phyloP scores from a whole-genome alignment of 2,329 filamentous ascomycete genomes.

The Aspergillus pseudoviridinutans region DNA sequence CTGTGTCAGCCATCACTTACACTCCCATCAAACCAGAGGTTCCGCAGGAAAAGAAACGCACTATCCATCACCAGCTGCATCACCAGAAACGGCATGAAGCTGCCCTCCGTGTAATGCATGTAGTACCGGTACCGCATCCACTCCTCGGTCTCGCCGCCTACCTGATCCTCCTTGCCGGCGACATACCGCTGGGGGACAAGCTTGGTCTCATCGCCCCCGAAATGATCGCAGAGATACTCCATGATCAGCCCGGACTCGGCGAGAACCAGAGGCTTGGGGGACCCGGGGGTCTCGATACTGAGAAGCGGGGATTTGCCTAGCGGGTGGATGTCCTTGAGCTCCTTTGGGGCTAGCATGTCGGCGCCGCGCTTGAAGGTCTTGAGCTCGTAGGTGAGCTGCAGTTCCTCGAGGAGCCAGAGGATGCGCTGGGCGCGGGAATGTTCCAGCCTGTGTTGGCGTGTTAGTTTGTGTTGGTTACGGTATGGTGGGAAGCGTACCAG shows the following conservation, averaged over 20 bases:
- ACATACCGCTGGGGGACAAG: conserved; percentile 48
- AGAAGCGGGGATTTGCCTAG: conserved; percentile 84
- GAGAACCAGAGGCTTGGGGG: conserved; percentile 56
- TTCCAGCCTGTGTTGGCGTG: conserved; percentile 61
- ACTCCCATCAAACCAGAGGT: too few species aligned
- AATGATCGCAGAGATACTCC: conserved; percentile 75
- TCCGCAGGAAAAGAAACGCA: conserved; percentile 33
- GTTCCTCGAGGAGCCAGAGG: conserved; percentile 80
- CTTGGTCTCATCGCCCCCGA: conserved; percentile 43
- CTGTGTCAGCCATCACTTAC: not conserved
- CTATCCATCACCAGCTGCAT: conserved; percentile 59
- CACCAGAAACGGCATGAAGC: conserved; percentile 69
- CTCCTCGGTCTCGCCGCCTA: conserved; percentile 57
- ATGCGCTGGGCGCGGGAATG: conserved; percentile 78
- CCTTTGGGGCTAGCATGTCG: conserved; percentile 67
- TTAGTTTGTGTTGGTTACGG: not conserved
- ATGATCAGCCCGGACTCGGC: conserved; percentile 79
- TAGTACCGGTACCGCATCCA: conserved; percentile 63
- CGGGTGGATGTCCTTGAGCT: conserved; percentile 74
- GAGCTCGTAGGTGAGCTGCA: conserved; percentile 73
- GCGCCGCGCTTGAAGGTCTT: conserved; percentile 68
- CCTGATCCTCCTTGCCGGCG: conserved; percentile 50
- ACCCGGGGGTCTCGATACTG: conserved; percentile 52
- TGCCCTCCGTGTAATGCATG: conserved; percentile 83
- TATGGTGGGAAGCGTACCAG: conserved; percentile 46